Evolutionary conservation across 352 stramenopile species (phyloP).

Genomic region (Blastocystis sp.): DNA sequence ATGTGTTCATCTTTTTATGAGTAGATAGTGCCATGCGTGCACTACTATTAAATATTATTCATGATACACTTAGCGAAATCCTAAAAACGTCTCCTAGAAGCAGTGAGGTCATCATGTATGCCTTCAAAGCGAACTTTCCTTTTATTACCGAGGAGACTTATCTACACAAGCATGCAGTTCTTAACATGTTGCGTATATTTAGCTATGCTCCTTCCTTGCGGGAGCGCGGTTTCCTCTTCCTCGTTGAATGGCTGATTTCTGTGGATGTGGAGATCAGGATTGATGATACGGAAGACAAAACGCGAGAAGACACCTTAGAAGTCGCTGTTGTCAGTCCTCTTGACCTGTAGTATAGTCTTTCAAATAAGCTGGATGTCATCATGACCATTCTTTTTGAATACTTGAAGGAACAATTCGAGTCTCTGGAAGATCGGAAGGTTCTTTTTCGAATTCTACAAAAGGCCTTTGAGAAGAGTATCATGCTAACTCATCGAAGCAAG

Average conservation of each 20-base stretch:
- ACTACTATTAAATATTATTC: constrained; percentile 24
- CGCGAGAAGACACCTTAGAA: constrained; percentile 76
- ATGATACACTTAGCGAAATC: background rate
- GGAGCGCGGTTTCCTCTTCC: constrained; percentile 76
- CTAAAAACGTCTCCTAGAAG: constrained; percentile 7
- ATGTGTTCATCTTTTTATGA: background rate
- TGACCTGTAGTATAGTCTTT: constrained; percentile 73
- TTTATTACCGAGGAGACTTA: constrained; percentile 40
- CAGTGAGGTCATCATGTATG: background rate
- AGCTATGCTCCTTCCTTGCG: constrained; percentile 66
- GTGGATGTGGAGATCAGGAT: constrained; percentile 81
- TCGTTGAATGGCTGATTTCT: constrained; percentile 76
- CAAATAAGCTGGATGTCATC: constrained; percentile 79
- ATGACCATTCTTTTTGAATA: constrained; percentile 81
- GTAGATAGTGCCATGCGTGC: background rate
- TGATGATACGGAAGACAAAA: constrained; percentile 77
- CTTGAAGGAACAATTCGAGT: constrained; percentile 67
- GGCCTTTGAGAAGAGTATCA: constrained; percentile 63
- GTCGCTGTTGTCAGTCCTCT: constrained; percentile 65
- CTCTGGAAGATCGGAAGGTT: background rate
- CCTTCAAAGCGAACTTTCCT: background rate
- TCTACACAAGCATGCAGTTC: constrained; percentile 22
- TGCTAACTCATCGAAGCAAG: constrained; percentile 79
- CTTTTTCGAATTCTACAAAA: constrained; percentile 66
- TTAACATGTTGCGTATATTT: constrained; percentile 9